A percentile compares a stretch with the other conserved stretches of the same genome.
These are phyloP conservation scores for Penicillium sp. DNA, from an alignment of 2,329 filamentous ascomycete genomes.

Conservation along the genomic window DNA sequence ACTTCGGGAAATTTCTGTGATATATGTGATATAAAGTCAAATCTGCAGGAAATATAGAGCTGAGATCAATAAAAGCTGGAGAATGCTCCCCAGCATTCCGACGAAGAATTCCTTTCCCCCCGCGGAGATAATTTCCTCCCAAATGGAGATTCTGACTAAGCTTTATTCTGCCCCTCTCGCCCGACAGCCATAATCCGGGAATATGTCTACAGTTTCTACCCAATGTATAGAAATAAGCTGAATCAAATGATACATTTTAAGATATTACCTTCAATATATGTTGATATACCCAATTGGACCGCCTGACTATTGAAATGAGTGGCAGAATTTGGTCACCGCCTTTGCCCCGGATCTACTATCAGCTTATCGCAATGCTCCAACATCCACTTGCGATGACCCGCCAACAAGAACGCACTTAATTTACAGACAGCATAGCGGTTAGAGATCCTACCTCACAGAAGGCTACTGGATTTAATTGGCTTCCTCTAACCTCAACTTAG, in stretches of 20 bases:
- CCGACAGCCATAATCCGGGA: not conserved
- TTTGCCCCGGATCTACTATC: conserved; percentile 14
- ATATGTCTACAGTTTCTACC: not conserved
- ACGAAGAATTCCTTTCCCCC: conserved; percentile 4
- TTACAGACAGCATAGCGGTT: not conserved
- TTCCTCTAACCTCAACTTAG: too few species aligned
- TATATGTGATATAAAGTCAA: not conserved
- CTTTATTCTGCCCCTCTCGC: conserved; percentile 7
- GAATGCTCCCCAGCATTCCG: conserved; percentile 6
- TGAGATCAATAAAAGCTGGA: not conserved
- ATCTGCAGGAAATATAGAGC: not conserved
- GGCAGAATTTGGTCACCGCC: not conserved
- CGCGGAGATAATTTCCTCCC: not conserved
- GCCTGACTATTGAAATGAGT: not conserved
- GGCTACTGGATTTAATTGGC: not conserved
- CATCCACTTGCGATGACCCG: not conserved
- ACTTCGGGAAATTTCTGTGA: not conserved
- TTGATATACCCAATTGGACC: not conserved
- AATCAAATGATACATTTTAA: not conserved
- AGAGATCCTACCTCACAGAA: not conserved
- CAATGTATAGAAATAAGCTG: not conserved
- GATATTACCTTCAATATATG: not conserved
- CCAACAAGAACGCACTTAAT: not conserved
- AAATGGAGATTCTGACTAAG: not conserved
- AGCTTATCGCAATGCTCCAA: conserved; percentile 3